Conservation (phyloP, 208 protist species). For the Acanthamoeba healyi region DNA sequence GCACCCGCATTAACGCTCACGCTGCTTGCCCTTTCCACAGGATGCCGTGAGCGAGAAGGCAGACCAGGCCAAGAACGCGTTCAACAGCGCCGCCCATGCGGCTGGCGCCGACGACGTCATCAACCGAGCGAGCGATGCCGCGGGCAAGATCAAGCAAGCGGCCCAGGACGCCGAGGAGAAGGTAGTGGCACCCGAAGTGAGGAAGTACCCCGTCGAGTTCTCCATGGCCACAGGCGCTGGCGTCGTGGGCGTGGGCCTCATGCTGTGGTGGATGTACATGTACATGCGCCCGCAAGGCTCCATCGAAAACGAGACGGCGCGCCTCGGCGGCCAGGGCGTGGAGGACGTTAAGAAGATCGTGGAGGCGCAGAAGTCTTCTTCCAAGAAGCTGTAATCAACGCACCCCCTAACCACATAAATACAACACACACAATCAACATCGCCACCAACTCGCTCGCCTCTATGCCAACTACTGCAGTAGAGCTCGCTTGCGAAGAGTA, state of each 20-base stretch:
- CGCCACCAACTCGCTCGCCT: too few relatives aligned
- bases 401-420: not conserved
- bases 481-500: too few relatives aligned
- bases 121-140: not conserved
- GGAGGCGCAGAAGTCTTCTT: not conserved
- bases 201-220: slow-evolving; percentile 38
- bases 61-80: slow-evolving; percentile 23
- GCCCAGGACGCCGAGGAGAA: not conserved
- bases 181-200: slow-evolving; percentile 16
- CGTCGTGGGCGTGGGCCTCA: slow-evolving; percentile 3
- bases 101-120: not conserved
- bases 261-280: slow-evolving; percentile 11
- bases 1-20: too few relatives aligned
- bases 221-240: not conserved
- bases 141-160: not conserved
- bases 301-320: not conserved
- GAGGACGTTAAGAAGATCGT: slow-evolving; percentile 38
- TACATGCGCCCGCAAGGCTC: slow-evolving; percentile 11
- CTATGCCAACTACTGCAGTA: too few relatives aligned
- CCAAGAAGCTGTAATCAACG: slow-evolving; percentile 1
- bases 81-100: not conserved
- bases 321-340: not conserved
- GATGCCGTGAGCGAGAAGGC: slow-evolving; percentile 1
- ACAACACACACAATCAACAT: too few relatives aligned
- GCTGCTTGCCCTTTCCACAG: not conserved